Base-by-base conservation (phyloP, 1,284 basidiomycete species). In the Wallemia ichthyophaga region DNA sequence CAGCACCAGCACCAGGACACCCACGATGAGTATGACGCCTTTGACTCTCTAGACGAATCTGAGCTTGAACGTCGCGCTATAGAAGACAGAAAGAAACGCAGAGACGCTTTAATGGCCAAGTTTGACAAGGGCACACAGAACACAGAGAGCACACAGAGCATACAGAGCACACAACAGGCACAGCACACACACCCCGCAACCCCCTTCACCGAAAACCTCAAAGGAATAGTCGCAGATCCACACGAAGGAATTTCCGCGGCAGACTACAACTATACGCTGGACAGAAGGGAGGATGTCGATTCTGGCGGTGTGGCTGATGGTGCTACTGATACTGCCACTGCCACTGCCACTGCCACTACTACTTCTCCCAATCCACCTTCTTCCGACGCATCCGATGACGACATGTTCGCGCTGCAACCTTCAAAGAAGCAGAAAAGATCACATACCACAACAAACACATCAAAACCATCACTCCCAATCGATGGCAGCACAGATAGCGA, bases 241-340 rank as follows among this genome's bases (percentile, higher is more conserved):
- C 73, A 72, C 60, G 78, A 81, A 63, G 82, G 83, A 66, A 74
- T 91, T 31, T 84, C 80, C 48, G 89, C 89, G 23, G 89, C 87
- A 55, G 88, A 94, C 70, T 95, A 94, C 70, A 85, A 92, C 69
- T 85, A 87, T 19, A 83, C 81, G 65, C 69, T 81, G 62, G 88
- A 91, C 71, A 77, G 82, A 37, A 75, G 80, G 27, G 82, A 84
- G 67, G 85, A 89, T 63, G 82, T n/a, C n/a, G n/a, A n/a, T n/a
- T n/a, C n/a, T 84, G 63, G 77, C 79, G 17, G 69, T 67, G 53
- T 65, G n/a, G n/a, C 71, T 31, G 69, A 71, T 25, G 74, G 73
- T 32, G 73, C 76, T 25, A 78, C 80, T 58, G 75, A 78, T n/a
- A n/a, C n/a, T n/a, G n/a, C n/a, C n/a, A n/a, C n/a, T n/a, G n/a